phyloP scores from a whole-genome alignment of 2,329 filamentous ascomycete species.

The Fonsecaea pedrosoi region DNA sequence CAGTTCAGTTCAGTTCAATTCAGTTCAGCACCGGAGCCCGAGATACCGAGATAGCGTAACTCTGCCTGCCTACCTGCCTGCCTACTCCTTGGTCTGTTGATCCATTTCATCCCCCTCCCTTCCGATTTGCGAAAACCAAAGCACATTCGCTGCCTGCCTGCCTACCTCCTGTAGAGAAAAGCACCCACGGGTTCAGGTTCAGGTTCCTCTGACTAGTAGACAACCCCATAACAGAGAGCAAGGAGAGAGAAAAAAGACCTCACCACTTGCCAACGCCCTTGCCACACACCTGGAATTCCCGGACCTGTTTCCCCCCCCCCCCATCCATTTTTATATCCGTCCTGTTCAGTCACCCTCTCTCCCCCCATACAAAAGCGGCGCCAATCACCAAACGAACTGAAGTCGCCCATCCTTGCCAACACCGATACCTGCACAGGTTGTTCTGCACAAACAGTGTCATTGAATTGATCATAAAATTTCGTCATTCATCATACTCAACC shows the following conservation, averaged over 20 bases:
- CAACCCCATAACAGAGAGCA: background rate
- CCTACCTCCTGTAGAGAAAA: too few relatives aligned
- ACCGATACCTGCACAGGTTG: background rate
- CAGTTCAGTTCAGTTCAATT: too few relatives aligned
- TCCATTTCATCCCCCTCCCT: too few relatives aligned
- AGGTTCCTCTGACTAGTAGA: too few relatives aligned
- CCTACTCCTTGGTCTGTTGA: too few relatives aligned
- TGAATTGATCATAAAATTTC: slow-evolving; percentile 37
- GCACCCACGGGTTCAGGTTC: too few relatives aligned
- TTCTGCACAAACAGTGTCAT: slow-evolving; percentile 2
- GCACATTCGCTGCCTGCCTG: too few relatives aligned
- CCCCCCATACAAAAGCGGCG: background rate
- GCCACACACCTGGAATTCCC: background rate
- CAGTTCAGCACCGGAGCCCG: too few relatives aligned
- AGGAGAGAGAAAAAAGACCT: background rate
- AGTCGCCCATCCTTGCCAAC: background rate
- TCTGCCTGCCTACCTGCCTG: too few relatives aligned
- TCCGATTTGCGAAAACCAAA: too few relatives aligned
- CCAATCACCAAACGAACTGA: background rate
- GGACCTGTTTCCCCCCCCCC: background rate
- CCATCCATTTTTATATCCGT: background rate
- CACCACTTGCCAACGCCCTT: background rate
- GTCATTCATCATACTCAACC: slow-evolving; percentile 39
- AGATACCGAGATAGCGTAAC: too few relatives aligned
- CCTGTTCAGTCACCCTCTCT: background rate